A percentile compares a stretch with the other conserved stretches of the same genome.
These are phyloP conservation scores for Zopfia rhizophila DNA, from an alignment of 2,329 filamentous ascomycete genomes.

Conservation along the genomic window DNA sequence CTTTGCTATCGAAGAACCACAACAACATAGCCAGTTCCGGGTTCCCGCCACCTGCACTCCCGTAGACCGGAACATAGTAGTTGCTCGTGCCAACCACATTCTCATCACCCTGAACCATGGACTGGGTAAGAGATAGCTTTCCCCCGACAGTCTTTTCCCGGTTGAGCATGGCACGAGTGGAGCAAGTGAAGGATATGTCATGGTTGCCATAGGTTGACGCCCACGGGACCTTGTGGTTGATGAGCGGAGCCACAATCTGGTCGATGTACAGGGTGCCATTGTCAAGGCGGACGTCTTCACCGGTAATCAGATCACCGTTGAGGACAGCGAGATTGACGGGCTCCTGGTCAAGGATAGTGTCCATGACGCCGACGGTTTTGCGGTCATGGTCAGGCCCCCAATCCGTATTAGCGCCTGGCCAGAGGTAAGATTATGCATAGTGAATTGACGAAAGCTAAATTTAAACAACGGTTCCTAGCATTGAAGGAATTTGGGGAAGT, in stretches of 20 bases:
- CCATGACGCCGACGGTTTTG: constrained; percentile 67
- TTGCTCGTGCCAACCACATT: constrained; percentile 60
- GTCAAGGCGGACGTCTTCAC: constrained; percentile 63
- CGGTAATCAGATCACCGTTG: constrained; percentile 77
- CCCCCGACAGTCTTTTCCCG: too few relatives aligned
- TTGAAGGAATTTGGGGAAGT: constrained; percentile 43
- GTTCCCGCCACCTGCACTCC: constrained; percentile 43
- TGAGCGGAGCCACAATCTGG: constrained; percentile 55
- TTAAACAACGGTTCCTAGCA: too few relatives aligned
- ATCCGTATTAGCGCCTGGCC: constrained; percentile 49
- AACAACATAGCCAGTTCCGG: constrained; percentile 62
- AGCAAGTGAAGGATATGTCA: constrained; percentile 58
- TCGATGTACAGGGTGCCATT: constrained; percentile 34
- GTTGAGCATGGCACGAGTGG: constrained; percentile 32
- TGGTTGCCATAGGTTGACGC: constrained; percentile 79
- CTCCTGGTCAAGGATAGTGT: constrained; percentile 67
- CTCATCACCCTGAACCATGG: constrained; percentile 52
- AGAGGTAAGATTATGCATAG: not conserved
- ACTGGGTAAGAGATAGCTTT: constrained; percentile 58
- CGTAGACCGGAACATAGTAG: constrained; percentile 65
- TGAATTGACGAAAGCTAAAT: too few relatives aligned
- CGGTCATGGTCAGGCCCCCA: constrained; percentile 66
- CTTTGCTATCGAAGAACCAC: constrained; percentile 74
- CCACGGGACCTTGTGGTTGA: constrained; percentile 67
- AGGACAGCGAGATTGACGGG: constrained; percentile 70